Conservation (phyloP, 2,329 filamentous ascomycete species). For the Ilyonectria destructans region DNA sequence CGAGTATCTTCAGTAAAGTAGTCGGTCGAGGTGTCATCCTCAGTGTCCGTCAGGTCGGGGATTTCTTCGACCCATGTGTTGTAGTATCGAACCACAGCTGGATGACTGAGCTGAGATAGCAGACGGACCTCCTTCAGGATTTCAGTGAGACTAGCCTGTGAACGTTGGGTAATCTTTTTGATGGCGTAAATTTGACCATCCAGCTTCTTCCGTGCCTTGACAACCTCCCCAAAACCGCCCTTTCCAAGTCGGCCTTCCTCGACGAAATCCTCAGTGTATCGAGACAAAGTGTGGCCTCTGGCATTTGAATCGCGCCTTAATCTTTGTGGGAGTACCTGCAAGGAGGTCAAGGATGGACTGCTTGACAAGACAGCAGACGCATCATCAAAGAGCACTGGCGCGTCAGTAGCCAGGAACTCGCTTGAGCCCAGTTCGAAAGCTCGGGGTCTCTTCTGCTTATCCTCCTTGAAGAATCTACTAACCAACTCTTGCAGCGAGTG, state of each 20-base stretch:
- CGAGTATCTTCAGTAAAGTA: conserved; percentile 57
- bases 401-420: conserved; percentile 78
- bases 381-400: conserved; percentile 70
- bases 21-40: conserved; percentile 71
- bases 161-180: conserved; percentile 93
- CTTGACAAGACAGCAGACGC: conserved; percentile 58
- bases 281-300: conserved; percentile 71
- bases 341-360: conserved; percentile 60
- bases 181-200: conserved; percentile 96
- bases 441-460: conserved; percentile 86
- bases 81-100: conserved; percentile 89
- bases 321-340: conserved; percentile 63
- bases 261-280: conserved; percentile 91
- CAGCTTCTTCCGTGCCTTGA: conserved; percentile 94
- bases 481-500: conserved; percentile 85
- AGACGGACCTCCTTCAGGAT: conserved; percentile 89
- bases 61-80: conserved; percentile 93
- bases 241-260: conserved; percentile 92
- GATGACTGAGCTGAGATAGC: conserved; percentile 93
- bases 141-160: conserved; percentile 84
- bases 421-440: conserved; percentile 82
- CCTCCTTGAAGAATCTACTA: conserved; percentile 86
- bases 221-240: conserved; percentile 96
- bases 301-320: conserved; percentile 76
- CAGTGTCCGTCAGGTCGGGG: conserved; percentile 67